These are phyloP conservation scores for Solanum bulbocastanum DNA, from an alignment of 257 asterid genomes.

Conservation along the genomic window DNA sequence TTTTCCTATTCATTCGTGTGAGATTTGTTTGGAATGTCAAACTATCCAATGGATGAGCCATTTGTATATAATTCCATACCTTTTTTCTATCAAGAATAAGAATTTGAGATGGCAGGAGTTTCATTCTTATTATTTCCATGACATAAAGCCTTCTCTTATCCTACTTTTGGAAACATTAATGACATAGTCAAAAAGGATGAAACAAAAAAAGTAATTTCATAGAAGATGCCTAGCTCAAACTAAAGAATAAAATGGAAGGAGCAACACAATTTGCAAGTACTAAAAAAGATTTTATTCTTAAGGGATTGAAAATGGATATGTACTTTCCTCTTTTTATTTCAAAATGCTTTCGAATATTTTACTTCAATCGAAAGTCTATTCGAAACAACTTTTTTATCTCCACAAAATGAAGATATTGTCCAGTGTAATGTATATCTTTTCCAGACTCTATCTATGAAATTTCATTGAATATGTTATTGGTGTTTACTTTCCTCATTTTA, in stretches of 20 bases:
- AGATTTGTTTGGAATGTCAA: neutral
- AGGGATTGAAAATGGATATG: neutral
- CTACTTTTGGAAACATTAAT: neutral
- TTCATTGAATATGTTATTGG: neutral
- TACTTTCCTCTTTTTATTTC: neutral
- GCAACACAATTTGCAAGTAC: neutral
- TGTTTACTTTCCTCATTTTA: neutral
- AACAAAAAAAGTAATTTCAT: neutral
- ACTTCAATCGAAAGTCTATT: neutral
- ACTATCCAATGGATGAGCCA: neutral
- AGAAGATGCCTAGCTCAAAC: neutral
- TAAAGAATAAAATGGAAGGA: neutral
- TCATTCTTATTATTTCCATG: neutral
- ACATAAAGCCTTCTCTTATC: neutral
- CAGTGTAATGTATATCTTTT: neutral
- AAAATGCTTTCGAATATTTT: neutral
- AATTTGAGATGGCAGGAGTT: neutral
- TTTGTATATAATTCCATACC: neutral
- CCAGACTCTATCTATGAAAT: accelerated
- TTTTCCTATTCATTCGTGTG: neutral
- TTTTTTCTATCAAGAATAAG: neutral
- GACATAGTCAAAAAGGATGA: neutral
- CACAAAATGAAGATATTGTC: neutral
- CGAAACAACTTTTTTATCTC: neutral
- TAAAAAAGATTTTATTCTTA: neutral